Base-by-base conservation (phyloP, 2,329 filamentous ascomycete genomes). In the Trichoderma sp. region DNA sequence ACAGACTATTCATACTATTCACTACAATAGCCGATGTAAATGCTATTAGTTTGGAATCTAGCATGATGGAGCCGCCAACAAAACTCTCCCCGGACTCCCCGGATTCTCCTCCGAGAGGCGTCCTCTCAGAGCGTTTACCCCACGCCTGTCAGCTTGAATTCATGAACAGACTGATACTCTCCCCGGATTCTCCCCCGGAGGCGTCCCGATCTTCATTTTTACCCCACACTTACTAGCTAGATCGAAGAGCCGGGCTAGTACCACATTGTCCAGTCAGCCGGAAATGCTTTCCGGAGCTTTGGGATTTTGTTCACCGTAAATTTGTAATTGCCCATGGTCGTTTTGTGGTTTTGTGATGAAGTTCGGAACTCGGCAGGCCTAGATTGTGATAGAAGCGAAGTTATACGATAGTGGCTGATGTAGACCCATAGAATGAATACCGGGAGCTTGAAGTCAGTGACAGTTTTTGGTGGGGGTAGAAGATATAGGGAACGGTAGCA, bases 81-180 rank as follows among this genome's bases (percentile, higher is more conserved):
- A 53, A 67, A 41, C 31, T 60, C 71, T 74, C 72, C 72, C 62
- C 72, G 64, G 31, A 68, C 62, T 63, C 56, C 68, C 67, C 67
- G 67, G 67, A 66, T 59, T 74, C 63, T 18, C n/a, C 56, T 27
- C 68, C 56, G 68, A 18, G 24, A 31, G 56, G 16, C 50, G 56
- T 53, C 18, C 27, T 63, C 56, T 62, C 38, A 38, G 45, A 38
- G 63, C 59, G n/a, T 71, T 63, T 62, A 71, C 56, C 35, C 56
- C 38, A 63, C 33, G 56, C n/a, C 45, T 50, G 27, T 62, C 35
- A 71, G 35, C 68, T 63, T 11, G 16, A 27, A 45, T 33, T 50
- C 35, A 50, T 16, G 24, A 45, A 9, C 14, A 35, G 50, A 59
- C 14, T 69, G 4, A 11, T 8, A 69, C 50, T 59, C 63, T 66